Evolutionary conservation across 352 stramenopile genomes (phyloP), one percentile per base, ranked within the genome.

Genomic region (Thalassiosira exigua): DNA sequence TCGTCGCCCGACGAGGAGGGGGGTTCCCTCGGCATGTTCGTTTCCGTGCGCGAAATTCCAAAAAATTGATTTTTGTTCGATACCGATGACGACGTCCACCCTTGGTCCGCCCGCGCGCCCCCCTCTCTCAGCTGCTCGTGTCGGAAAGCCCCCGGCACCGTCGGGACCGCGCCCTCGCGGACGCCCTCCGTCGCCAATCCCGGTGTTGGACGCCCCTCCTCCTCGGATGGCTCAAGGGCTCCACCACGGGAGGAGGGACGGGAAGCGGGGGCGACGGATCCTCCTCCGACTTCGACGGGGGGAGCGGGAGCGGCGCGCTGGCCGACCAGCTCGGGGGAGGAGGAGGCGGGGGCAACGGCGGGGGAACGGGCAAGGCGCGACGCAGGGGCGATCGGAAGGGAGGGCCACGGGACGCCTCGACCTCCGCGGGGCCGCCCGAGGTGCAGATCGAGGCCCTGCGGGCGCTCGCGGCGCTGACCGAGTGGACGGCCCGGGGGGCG

Each of bases 381-480:
- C n/a, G 32, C 19, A 42, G 9, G 32, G 64, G 33, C 59, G 32
- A 44, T 44, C 36, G n/a, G n/a, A n/a, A n/a, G n/a, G n/a, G n/a
- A n/a, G n/a, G n/a, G n/a, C n/a, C n/a, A n/a, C n/a, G n/a, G n/a
- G 46, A 42, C 32, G 14, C 32, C 46, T 11, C 4, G 22, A 2
- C 39, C 24, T 29, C 27, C 48, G 3, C 41, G 56, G 9, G 71
- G 77, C 0, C 36, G 36, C 36, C 36, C 7, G 64, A 81, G 24
- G 80, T 88, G 4, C 81, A 87, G 39, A 81, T 89, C 27, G 96
- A 98, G 81, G 95, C 96, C 66, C 77, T 98, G 9, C 97, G 94
- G 94, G 95, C 95, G 32, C 88, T 98, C 19, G 97, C 94, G 46
- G 32, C 62, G 19, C 57, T 76, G 24, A 72, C 30, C 19, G 74